phyloP scores from a whole-genome alignment of 176 grass and related monocot genomes.

The Cymbopogon citratus region DNA sequence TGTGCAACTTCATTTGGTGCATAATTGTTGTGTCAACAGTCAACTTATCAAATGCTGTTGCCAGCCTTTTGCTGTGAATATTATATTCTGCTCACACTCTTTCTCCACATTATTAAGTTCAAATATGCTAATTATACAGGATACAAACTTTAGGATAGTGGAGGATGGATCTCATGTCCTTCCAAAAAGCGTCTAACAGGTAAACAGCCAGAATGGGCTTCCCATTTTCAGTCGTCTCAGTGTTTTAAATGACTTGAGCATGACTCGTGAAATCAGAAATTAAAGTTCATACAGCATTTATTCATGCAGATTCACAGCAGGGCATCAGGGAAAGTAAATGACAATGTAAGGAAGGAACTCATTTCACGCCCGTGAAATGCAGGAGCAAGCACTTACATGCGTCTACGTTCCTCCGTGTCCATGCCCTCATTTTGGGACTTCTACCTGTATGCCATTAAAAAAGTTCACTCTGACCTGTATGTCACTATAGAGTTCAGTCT shows the following conservation, averaged over 20 bases:
- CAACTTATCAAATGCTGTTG: neutral
- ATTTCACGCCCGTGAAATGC: neutral
- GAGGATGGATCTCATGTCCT: constrained; percentile 34
- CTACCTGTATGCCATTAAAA: too few species aligned
- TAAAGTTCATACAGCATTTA: neutral
- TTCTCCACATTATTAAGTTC: neutral
- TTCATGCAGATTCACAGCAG: constrained; percentile 10
- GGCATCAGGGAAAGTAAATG: neutral
- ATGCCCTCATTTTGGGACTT: neutral
- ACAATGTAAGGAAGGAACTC: neutral
- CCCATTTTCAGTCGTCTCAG: neutral
- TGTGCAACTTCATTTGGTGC: constrained; percentile 11
- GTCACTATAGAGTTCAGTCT: too few species aligned
- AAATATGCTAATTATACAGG: constrained; percentile 19
- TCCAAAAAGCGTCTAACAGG: constrained; percentile 24
- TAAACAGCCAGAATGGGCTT: neutral
- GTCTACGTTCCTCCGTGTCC: neutral
- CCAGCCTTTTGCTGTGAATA: neutral
- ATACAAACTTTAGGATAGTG: neutral
- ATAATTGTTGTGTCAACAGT: neutral
- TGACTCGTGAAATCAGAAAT: neutral
- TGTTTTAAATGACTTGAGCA: neutral
- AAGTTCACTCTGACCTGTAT: too few species aligned
- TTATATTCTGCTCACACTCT: neutral
- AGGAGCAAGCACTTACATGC: neutral